These are phyloP conservation scores for Babesia bigemina DNA, from an alignment of 169 alveolate species.

Conservation along the genomic window DNA sequence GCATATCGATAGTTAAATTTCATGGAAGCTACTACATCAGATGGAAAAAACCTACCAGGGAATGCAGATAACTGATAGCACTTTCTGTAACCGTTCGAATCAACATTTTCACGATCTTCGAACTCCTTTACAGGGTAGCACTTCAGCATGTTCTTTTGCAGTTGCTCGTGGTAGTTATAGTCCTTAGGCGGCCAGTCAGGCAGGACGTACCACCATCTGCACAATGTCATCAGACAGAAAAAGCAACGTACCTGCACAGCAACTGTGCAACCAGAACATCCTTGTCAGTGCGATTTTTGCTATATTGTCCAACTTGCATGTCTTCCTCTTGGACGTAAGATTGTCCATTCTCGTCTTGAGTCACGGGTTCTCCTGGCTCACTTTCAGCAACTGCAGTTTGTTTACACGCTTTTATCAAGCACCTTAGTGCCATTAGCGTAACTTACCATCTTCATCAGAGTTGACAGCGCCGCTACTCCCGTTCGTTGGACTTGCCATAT, in stretches of 20 bases:
- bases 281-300: constrained; percentile 32
- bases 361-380: constrained; percentile 15
- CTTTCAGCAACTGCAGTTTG: constrained; percentile 25
- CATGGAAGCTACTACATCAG: no score
- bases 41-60: constrained; percentile 31
- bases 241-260: constrained; percentile 53
- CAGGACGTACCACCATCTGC: constrained; percentile 91
- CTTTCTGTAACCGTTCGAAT: constrained; percentile 83
- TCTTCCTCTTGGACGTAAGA: constrained; percentile 33
- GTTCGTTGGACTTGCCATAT: no score
- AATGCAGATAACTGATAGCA: constrained; percentile 87
- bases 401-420: constrained; percentile 2
- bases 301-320: constrained; percentile 57
- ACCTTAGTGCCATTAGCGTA: not conserved
- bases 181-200: constrained; percentile 94
- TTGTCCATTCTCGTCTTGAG: constrained; percentile 2
- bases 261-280: constrained; percentile 53
- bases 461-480: not conserved
- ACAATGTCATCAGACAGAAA: not conserved
- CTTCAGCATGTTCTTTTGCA: constrained; percentile 81
- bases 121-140: constrained; percentile 83
- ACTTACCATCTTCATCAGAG: not conserved
- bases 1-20: no score
- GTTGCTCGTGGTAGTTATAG: constrained; percentile 75
- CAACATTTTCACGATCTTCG: constrained; percentile 87